Conservation (phyloP, 768 basidiomycete genomes). For the Amanita phalloides region DNA sequence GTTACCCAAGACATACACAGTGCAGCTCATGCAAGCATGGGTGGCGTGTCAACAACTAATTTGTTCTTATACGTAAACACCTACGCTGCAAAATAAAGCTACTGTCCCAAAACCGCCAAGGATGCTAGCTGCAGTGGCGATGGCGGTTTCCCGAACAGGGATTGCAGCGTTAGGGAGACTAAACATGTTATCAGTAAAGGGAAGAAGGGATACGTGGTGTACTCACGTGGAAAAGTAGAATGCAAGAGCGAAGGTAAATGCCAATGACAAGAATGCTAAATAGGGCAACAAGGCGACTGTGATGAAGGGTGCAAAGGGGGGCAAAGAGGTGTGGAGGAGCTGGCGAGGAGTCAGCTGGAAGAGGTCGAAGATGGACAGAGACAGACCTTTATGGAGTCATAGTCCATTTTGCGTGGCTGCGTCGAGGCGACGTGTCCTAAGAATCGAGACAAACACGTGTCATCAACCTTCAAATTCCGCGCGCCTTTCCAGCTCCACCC, state of each 20-base stretch:
- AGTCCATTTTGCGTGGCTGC: conserved; percentile 37
- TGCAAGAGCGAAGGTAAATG: conserved; percentile 69
- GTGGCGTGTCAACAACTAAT: conserved; percentile 73
- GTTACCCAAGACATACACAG: conserved; percentile 26
- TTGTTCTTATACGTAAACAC: conserved; percentile 61
- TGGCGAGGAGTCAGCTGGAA: conserved; percentile 10
- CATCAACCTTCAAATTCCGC: conserved; percentile 27
- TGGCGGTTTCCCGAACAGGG: conserved; percentile 54
- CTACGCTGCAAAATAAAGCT: conserved; percentile 76
- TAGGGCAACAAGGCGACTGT: conserved; percentile 60
- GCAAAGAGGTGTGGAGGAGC: conserved; percentile 56
- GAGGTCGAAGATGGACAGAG: conserved; percentile 1
- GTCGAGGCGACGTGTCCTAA: conserved; percentile 11
- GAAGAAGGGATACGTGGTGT: conserved; percentile 3
- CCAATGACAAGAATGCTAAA: conserved; percentile 63
- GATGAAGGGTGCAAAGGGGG: conserved; percentile 62
- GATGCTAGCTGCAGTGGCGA: conserved; percentile 63
- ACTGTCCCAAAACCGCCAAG: conserved; percentile 87
- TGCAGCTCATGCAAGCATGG: conserved; percentile 69
- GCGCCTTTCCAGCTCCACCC: conserved; percentile 12
- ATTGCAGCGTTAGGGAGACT: conserved; percentile 69
- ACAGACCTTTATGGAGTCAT: conserved; percentile 43
- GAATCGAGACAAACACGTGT: conserved; percentile 50
- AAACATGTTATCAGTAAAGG: conserved; percentile 10
- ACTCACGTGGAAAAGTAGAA: conserved; percentile 87